A percentile compares a stretch with the other conserved stretches of the same genome.
phyloP scores from a whole-genome alignment of 2,329 filamentous ascomycete genomes.

The Trichoderma simmonsii region DNA sequence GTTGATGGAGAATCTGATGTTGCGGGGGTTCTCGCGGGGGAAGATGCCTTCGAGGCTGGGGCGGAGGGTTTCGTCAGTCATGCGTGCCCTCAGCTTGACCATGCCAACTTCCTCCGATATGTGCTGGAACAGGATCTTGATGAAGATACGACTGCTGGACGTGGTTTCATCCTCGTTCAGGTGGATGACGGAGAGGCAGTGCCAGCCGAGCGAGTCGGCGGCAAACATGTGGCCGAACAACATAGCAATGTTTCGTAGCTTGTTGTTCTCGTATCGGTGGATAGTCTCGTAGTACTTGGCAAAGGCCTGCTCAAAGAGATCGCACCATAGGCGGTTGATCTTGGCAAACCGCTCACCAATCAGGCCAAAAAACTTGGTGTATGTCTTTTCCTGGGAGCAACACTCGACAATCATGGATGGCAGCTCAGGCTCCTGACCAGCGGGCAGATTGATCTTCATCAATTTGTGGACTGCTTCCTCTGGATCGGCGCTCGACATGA shows the following conservation, averaged over 20 bases:
- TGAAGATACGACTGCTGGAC: slow-evolving; percentile 92
- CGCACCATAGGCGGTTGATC: slow-evolving; percentile 90
- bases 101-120: slow-evolving; percentile 84
- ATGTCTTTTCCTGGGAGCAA: slow-evolving; percentile 93
- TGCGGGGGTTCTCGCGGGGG: slow-evolving; percentile 81
- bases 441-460: slow-evolving; percentile 86
- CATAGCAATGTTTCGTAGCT: slow-evolving; percentile 88
- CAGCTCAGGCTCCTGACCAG: slow-evolving; percentile 82
- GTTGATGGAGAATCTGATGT: slow-evolving; percentile 96
- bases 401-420: slow-evolving; percentile 97
- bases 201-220: slow-evolving; percentile 88
- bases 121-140: slow-evolving; percentile 97
- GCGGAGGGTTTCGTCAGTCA: slow-evolving; percentile 75
- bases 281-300: slow-evolving; percentile 95
- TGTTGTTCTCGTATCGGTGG: slow-evolving; percentile 94
- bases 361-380: slow-evolving; percentile 94
- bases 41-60: slow-evolving; percentile 83
- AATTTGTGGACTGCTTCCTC: slow-evolving; percentile 98
- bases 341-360: slow-evolving; percentile 95
- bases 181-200: slow-evolving; percentile 78
- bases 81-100: slow-evolving; percentile 69
- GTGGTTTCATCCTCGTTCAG: slow-evolving; percentile 97
- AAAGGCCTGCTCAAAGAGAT: slow-evolving; percentile 88
- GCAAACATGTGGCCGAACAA: slow-evolving; percentile 92
- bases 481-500: slow-evolving; percentile 93